Evolutionary conservation across 495 filamentous ascomycete genomes (phyloP), one percentile per base, ranked within the genome.

Genomic region (Entonaema liquescens): DNA sequence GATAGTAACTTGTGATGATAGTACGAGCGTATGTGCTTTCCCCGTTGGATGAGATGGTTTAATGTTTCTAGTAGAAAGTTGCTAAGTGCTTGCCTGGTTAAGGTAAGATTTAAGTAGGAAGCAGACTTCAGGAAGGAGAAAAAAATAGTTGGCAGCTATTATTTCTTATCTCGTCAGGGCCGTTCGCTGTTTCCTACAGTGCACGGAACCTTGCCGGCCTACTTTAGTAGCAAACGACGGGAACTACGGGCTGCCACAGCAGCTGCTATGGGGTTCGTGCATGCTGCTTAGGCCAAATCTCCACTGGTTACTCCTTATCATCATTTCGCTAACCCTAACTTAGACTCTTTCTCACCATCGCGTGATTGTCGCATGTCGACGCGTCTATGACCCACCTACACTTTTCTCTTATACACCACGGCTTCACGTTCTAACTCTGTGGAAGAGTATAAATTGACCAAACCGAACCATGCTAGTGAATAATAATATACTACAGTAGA

Each of bases 291-390:
- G 36, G 12, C 19, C 23, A 42, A 57, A 52, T 62, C 54, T 47
- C 61, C 60, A 65, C 61, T 23, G 23, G 52, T 21, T 42, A 26
- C 67, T 70, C 60, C 67, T 70, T 71, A 67, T 67, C 63, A 49
- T 62, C 44, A 57, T 59, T 47, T 67, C 59, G 52, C 59, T 71
- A 71, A 55, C 65, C 63, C 62, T 7, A 71, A 62, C 62, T 62
- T 44, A 59, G 63, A 47, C 35, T 33, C 23, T 12, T 62, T 49
- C 17, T 71, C 38, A 28, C 38, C 26, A 71, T 71, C 69, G 69
- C 63, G 63, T 71, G 69, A 71, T 71, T 63, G 26, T 67, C 54
- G 59, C 54, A 44, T 38, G 52, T 38, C 8, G 58, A 49, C 68
- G 63, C 63, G 68, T 71, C 36, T 23, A 33, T 17, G 35, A 23